phyloP scores from a whole-genome alignment of 2,329 filamentous ascomycete genomes.

The Xylaria sp. region DNA sequence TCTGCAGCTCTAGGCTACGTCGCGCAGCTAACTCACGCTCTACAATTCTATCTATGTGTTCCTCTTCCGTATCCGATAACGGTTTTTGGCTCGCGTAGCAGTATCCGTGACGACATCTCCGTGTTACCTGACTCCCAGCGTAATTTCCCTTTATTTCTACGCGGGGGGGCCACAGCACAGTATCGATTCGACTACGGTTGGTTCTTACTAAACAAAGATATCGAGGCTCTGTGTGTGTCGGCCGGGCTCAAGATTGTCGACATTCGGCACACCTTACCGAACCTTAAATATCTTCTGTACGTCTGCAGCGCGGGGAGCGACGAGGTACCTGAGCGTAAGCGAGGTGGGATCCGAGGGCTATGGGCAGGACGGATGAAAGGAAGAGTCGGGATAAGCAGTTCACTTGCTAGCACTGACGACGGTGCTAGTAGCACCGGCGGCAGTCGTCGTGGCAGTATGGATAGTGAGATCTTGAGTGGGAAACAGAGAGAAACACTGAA shows the following conservation, averaged over 20 bases:
- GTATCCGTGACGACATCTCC: conserved; percentile 73
- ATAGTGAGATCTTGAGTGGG: conserved; percentile 48
- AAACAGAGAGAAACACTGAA: conserved; percentile 57
- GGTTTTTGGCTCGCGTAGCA: conserved; percentile 75
- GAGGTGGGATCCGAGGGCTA: conserved; percentile 69
- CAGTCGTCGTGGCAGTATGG: conserved; percentile 49
- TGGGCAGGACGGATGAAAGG: conserved; percentile 61
- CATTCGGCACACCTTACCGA: conserved; percentile 90
- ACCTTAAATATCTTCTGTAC: conserved; percentile 92
- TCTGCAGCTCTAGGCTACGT: conserved; percentile 86
- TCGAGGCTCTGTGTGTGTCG: conserved; percentile 74
- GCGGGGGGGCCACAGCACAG: conserved; percentile 73
- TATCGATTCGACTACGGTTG: conserved; percentile 97
- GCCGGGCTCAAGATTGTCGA: conserved; percentile 85
- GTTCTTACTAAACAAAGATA: conserved; percentile 96
- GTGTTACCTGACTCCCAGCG: conserved; percentile 59
- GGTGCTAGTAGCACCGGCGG: conserved; percentile 55
- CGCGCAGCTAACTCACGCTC: conserved; percentile 76
- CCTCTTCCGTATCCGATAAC: conserved; percentile 84
- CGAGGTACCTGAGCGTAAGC: conserved; percentile 70
- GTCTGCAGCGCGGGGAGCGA: conserved; percentile 83
- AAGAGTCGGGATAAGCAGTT: conserved; percentile 44
- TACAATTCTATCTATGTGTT: conserved; percentile 84
- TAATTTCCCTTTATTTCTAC: conserved; percentile 82
- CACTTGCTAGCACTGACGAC: conserved; percentile 47